These are phyloP conservation scores for Calonectria pseudoreteaudii DNA, from an alignment of 2,329 filamentous ascomycete species.

Conservation along the genomic window DNA sequence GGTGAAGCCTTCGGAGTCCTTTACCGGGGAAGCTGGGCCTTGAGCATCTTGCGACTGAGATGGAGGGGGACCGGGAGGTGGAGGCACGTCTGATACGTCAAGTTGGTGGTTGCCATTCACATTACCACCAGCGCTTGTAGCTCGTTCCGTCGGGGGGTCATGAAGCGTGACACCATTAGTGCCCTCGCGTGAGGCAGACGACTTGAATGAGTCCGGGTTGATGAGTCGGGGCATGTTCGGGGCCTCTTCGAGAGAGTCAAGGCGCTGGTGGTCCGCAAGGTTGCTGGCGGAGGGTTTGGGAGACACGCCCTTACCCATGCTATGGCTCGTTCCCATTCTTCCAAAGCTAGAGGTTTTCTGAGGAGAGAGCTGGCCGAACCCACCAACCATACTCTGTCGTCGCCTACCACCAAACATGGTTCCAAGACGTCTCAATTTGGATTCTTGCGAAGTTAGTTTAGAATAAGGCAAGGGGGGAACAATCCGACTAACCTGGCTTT, in stretches of 20 bases:
- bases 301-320: constrained; percentile 61
- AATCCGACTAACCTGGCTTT: constrained; percentile 50
- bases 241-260: constrained; percentile 70
- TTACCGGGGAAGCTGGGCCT: constrained; percentile 56
- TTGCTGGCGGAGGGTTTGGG: constrained; percentile 71
- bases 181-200: constrained; percentile 52
- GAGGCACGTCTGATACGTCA: constrained; percentile 64
- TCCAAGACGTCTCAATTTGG: constrained; percentile 72
- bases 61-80: constrained; percentile 64
- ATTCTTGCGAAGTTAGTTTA: constrained; percentile 53
- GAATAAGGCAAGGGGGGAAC: background rate
- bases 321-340: constrained; percentile 73
- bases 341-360: constrained; percentile 69
- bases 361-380: constrained; percentile 69
- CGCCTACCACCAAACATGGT: constrained; percentile 74
- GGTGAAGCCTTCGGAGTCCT: constrained; percentile 81
- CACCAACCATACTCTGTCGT: constrained; percentile 74
- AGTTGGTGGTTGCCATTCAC: constrained; percentile 61
- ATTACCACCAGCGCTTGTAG: constrained; percentile 46
- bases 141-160: constrained; percentile 45
- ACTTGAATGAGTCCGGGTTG: constrained; percentile 41
- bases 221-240: constrained; percentile 54
- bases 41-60: constrained; percentile 53
- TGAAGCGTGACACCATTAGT: constrained; percentile 57
- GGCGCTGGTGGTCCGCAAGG: constrained; percentile 64